Conservation (phyloP, 106 monocot species). For the Dendrobium chrysotoxum region DNA sequence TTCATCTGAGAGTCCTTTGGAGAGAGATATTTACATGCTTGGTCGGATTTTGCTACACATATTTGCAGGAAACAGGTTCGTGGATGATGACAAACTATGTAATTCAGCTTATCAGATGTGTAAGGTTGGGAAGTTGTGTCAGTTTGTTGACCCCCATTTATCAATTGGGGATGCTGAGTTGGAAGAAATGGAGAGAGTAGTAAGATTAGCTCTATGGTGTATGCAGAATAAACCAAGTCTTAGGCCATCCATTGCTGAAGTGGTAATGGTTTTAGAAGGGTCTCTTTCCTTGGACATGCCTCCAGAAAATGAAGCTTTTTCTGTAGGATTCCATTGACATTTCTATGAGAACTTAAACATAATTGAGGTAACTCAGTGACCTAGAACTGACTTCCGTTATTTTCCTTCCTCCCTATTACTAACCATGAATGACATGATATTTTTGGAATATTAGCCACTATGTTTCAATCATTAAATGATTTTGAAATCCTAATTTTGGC, state of each 20-base stretch:
- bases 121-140: slow-evolving; percentile 11
- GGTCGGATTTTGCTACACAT: slow-evolving; percentile 27
- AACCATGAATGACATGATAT: slow-evolving; percentile 9
- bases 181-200: slow-evolving; percentile 25
- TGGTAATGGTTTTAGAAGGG: slow-evolving; percentile 36
- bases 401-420: slow-evolving; percentile 1
- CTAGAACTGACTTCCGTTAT: slow-evolving; percentile 5
- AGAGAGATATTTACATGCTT: slow-evolving; percentile 39
- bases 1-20: slow-evolving; percentile 31
- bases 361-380: slow-evolving; percentile 11
- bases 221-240: slow-evolving; percentile 21
- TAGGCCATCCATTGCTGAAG: slow-evolving; percentile 36
- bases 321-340: neutral
- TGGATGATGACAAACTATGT: slow-evolving; percentile 1
- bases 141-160: slow-evolving; percentile 25
- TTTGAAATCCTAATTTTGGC: neutral
- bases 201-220: slow-evolving; percentile 44
- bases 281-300: slow-evolving; percentile 42
- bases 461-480: slow-evolving; percentile 11
- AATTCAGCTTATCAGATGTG: slow-evolving; percentile 19
- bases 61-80: slow-evolving; percentile 15
- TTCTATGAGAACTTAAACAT: neutral
- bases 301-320: slow-evolving; percentile 19
- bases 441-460: neutral
- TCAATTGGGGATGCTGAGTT: slow-evolving; percentile 14